A percentile compares a stretch with the other conserved stretches of the same genome.
Evolutionary conservation across 495 filamentous ascomycete species (phyloP).

Genomic region (Aspergillus homomorphus): DNA sequence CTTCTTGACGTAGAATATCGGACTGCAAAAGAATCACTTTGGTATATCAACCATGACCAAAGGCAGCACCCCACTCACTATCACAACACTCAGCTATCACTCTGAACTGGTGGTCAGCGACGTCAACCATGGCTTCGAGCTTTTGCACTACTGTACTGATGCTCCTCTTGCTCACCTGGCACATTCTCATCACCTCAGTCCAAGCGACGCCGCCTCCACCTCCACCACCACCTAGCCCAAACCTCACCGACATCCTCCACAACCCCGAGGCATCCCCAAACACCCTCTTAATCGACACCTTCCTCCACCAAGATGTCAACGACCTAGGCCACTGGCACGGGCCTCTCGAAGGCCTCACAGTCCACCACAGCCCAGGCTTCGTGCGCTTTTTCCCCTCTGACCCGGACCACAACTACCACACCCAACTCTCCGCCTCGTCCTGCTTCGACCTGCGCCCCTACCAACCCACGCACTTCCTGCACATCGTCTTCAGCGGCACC

Average conservation of each 20-base stretch:
- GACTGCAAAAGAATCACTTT: too few species aligned
- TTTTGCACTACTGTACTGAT: background rate
- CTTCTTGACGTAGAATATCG: too few species aligned
- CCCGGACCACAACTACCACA: constrained; percentile 67
- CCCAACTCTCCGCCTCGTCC: constrained; percentile 52
- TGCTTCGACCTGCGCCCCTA: constrained; percentile 62
- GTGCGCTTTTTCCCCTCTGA: constrained; percentile 63
- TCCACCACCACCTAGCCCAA: constrained; percentile 7
- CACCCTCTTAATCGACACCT: constrained; percentile 64
- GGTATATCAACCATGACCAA: background rate
- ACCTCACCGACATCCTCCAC: constrained; percentile 3
- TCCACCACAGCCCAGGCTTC: constrained; percentile 46
- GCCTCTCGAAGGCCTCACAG: constrained; percentile 55
- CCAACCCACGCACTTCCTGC: constrained; percentile 53
- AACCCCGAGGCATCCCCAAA: constrained; percentile 22
- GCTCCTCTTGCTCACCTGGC: background rate
- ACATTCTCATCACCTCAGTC: background rate
- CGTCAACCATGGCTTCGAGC: background rate
- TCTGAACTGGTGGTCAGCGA: background rate
- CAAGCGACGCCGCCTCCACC: constrained; percentile 11
- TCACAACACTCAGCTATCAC: background rate
- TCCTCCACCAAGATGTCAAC: constrained; percentile 54
- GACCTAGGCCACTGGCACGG: constrained; percentile 71
- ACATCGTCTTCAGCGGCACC: constrained; percentile 66
- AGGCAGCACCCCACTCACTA: background rate